Evolutionary conservation across 192 early-diverging fungal species (phyloP).

Genomic region (Lobosporangium transversale): DNA sequence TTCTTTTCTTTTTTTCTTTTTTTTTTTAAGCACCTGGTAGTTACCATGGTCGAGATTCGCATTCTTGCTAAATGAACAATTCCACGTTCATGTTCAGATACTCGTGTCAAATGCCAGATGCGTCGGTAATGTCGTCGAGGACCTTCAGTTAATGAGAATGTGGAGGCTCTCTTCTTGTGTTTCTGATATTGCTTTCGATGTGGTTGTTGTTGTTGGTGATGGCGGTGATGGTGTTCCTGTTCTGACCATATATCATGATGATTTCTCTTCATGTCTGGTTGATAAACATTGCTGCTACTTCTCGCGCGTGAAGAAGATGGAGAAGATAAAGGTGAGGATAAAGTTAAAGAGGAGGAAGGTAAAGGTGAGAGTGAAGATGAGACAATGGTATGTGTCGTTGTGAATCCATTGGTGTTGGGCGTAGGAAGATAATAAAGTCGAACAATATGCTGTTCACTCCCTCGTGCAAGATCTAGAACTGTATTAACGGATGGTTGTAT

Average conservation of each 20-base stretch:
- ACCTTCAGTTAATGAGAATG: too few relatives aligned
- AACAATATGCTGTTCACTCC: conserved; percentile 37
- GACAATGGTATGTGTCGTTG: conserved; percentile 43
- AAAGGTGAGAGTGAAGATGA: background rate
- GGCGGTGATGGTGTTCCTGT: too few relatives aligned
- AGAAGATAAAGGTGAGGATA: too few relatives aligned
- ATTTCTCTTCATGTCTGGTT: too few relatives aligned
- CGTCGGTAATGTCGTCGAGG: background rate
- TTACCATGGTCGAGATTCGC: conserved; percentile 42
- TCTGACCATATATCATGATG: too few relatives aligned
- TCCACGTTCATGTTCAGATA: conserved; percentile 35
- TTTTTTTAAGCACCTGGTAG: too few relatives aligned
- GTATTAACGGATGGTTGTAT: conserved; percentile 38
- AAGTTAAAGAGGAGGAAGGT: too few relatives aligned
- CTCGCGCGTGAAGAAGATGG: too few relatives aligned
- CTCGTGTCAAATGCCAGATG: conserved; percentile 27
- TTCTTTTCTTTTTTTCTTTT: background rate
- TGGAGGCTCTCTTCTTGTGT: too few relatives aligned
- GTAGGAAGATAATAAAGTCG: conserved; percentile 48
- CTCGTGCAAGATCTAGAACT: conserved; percentile 27
- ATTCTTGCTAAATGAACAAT: conserved; percentile 37
- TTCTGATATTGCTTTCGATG: background rate
- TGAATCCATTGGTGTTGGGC: conserved; percentile 40
- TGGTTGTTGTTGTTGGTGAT: too few relatives aligned
- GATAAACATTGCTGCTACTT: too few relatives aligned